Base-by-base conservation (phyloP, 768 basidiomycete species). In the Hygrophorus pudorinus region DNA sequence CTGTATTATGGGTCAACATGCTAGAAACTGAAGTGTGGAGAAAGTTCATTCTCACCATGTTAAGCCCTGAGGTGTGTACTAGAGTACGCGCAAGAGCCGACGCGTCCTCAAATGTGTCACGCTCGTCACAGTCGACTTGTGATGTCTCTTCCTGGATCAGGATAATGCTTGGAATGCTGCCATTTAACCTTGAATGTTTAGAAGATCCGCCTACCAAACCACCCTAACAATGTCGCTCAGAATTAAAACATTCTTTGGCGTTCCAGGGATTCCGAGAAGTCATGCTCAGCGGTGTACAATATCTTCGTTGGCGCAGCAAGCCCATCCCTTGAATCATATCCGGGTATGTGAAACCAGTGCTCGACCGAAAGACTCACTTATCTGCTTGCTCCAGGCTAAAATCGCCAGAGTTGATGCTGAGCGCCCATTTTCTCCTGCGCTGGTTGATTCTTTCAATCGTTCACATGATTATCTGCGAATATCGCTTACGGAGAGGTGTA, bases 401-500 rank as follows among this genome's bases (percentile, higher is more conserved):
- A 79, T 86, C 41, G 66, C 72, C 2, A 57, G 64, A 30, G 64
- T 80, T 29, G 81, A 85, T 48, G 56, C 68, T 10, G 52, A 58
- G 21, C 59, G 55, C 31, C 67, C 73, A 9, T 61, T 78, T 42
- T 73, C 77, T 7, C 69, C 71, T 3, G 66, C 68, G 40, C 62
- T 88, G 5, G 58, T 79, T n/a, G 87, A 89, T 54, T 67, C 75
- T 2, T 86, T 79, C 56, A 58, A 66, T 24, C 71, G 87, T 16
- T 68, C 65, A 44, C 90, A 92, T 59, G 79, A 87, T 58, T 93
- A 93, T 59, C 72, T 93, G n/a, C 78, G 89, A 27, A 89, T 92
- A 42, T 86, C 84, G 1, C 64, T 92, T 29, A 91, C 89, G 0
- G 90, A 92, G 59, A 70, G 76, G 48, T 93, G 90, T 62, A 93